Base-by-base conservation (phyloP, 257 asterid species). In the Scutellaria barbata region DNA sequence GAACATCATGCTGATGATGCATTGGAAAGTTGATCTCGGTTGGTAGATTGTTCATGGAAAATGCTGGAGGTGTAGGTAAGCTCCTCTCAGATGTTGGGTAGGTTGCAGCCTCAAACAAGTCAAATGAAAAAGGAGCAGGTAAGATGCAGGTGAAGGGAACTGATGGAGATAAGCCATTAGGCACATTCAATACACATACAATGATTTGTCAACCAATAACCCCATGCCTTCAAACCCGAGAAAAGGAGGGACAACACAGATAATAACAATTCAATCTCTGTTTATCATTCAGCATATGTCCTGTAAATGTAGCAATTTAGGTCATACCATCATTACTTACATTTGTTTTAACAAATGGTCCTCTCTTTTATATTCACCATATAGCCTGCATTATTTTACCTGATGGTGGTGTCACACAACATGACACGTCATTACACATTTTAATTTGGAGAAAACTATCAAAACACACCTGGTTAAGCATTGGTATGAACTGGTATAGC, bases 41-140 rank as follows among this genome's bases (percentile, higher is more conserved):
- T 1, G 77, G 85, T 4, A 75, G 77, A 75, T 83, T 84, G 71
- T 78, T 84, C 79, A 91, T 74, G 55, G 93, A 80, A 76, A 91
- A 89, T 70, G 98, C 96, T 50, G 98, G 98, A 68, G 99, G 98
- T 65, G 88, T 85, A 65, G 98, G 99, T 65, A 94, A 83, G 81
- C 88, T 79, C 81, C 87, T 86, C 88, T 89, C 95, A 43, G 95
- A 86, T 75, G 85, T 53, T 33, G 87, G 77, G 77, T 81, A 87
- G 72, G 85, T 74, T 42, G 84, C 71, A 77, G 85, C 88, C 95
- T 88, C 78, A 76, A 85, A 69, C 51, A 79, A 43, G 43, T 54
- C 40, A 79, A 76, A 69, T 63, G 60, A 76, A 73, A 68, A 35
- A 20, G 18, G 33, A 63, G 55, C 70, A 71, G 76, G 37, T 82